Conservation (phyloP, 1,284 basidiomycete genomes). For the Flammula alnicola region DNA sequence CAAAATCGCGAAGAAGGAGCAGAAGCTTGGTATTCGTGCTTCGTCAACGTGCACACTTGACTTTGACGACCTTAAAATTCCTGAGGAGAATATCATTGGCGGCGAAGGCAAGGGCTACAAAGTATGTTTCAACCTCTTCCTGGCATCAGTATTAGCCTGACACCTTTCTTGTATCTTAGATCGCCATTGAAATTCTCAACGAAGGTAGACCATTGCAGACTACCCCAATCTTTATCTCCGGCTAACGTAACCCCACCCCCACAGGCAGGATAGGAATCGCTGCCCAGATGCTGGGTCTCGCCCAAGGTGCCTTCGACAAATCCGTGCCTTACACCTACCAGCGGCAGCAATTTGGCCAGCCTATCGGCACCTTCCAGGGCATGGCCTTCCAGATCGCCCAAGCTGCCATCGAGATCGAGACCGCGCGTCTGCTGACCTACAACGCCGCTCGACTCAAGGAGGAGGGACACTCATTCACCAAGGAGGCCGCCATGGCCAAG, state of each 20-base stretch:
- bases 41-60: constrained; percentile 97
- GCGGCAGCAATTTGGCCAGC: constrained; percentile 92
- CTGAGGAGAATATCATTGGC: constrained; percentile 93
- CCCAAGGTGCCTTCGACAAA: constrained; percentile 96
- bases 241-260: no score
- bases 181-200: constrained; percentile 97
- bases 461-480: constrained; percentile 85
- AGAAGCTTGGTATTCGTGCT: constrained; percentile 96
- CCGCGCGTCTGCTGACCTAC: constrained; percentile 93
- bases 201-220: no score
- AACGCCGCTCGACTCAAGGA: constrained; percentile 96
- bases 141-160: neutral
- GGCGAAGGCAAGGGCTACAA: constrained; percentile 96
- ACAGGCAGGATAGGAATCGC: constrained; percentile 98
- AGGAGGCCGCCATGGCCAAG: constrained; percentile 97
- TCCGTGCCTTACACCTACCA: constrained; percentile 93
- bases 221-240: no score
- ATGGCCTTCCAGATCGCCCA: constrained; percentile 96
- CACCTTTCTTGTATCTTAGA: constrained; percentile 40
- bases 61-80: constrained; percentile 95
- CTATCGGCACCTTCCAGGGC: constrained; percentile 92
- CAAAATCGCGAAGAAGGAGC: constrained; percentile 98
- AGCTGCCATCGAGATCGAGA: constrained; percentile 89
- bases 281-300: constrained; percentile 95
- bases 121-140: constrained; percentile 35